phyloP scores from a whole-genome alignment of 208 protist genomes.

The Acanthamoeba lenticulata region DNA sequence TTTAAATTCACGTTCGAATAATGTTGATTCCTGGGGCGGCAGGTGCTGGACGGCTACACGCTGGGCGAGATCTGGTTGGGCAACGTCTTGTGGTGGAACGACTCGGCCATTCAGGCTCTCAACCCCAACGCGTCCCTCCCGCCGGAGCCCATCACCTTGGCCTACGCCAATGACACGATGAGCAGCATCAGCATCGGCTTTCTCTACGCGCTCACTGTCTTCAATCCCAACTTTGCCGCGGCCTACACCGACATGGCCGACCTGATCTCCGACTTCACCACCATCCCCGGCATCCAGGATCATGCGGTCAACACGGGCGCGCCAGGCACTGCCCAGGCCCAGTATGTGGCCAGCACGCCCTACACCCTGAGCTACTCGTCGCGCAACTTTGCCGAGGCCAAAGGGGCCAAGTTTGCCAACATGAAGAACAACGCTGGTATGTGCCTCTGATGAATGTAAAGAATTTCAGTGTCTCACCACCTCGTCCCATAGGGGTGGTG shows the following conservation, averaged over 20 bases:
- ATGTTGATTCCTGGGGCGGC: too few relatives aligned
- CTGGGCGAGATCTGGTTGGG: neutral
- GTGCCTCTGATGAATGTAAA: too few relatives aligned
- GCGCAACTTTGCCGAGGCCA: neutral
- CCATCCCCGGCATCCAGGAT: neutral
- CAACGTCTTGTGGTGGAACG: neutral
- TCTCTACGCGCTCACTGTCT: neutral
- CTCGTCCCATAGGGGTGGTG: neutral
- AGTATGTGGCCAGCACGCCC: neutral
- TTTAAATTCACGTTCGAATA: too few relatives aligned
- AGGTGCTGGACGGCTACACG: slow-evolving; percentile 19
- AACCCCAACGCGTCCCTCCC: neutral
- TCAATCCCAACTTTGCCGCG: neutral
- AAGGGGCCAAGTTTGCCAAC: neutral
- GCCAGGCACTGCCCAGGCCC: neutral
- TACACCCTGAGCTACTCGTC: neutral
- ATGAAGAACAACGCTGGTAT: neutral
- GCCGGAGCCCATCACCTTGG: neutral
- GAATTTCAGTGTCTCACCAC: too few relatives aligned
- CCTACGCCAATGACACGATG: neutral
- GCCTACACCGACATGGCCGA: neutral
- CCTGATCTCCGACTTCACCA: neutral
- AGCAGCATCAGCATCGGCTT: neutral
- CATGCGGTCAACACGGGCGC: neutral
- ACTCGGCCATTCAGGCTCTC: too few relatives aligned